Conservation (phyloP, 140 eudicot species). For the Oenanthe javanica region DNA sequence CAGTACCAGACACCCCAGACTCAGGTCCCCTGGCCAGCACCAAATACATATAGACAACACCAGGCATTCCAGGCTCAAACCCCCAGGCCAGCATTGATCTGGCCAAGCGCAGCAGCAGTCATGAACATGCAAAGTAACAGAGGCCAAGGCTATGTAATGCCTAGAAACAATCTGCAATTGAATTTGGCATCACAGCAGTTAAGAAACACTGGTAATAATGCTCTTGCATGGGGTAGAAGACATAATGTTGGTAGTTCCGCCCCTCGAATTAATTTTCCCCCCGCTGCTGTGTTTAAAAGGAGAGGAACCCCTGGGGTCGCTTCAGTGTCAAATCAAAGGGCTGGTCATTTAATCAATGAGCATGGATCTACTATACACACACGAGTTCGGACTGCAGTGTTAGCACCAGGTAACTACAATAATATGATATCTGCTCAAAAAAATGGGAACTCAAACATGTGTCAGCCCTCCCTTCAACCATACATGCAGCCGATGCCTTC, state of each 20-base stretch:
- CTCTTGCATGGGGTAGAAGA: slow-evolving; percentile 21
- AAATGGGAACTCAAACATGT: neutral
- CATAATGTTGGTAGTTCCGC: slow-evolving; percentile 20
- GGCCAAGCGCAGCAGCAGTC: slow-evolving; percentile 27
- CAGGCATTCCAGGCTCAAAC: neutral
- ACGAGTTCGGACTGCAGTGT: neutral
- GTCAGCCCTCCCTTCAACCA: slow-evolving; percentile 14
- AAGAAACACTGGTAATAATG: slow-evolving; percentile 24
- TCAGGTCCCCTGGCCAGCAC: neutral
- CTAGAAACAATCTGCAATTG: slow-evolving; percentile 35
- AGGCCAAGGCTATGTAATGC: slow-evolving; percentile 14
- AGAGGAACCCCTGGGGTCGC: slow-evolving; percentile 18
- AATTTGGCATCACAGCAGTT: slow-evolving; percentile 31
- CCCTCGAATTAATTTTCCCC: slow-evolving; percentile 16
- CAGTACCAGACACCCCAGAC: neutral
- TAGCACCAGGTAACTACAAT: slow-evolving; percentile 11
- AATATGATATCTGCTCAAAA: neutral
- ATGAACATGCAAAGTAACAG: slow-evolving; percentile 20
- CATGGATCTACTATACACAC: slow-evolving; percentile 16
- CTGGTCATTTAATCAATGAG: slow-evolving; percentile 10
- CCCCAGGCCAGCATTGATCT: slow-evolving; percentile 21
- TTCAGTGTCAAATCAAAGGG: slow-evolving; percentile 12
- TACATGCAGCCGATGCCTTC: slow-evolving; percentile 12
- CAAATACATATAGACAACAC: neutral
- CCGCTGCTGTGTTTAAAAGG: slow-evolving; percentile 33